Conservation (phyloP, 108 stramenopile genomes). For the Cyclotella sp. region DNA sequence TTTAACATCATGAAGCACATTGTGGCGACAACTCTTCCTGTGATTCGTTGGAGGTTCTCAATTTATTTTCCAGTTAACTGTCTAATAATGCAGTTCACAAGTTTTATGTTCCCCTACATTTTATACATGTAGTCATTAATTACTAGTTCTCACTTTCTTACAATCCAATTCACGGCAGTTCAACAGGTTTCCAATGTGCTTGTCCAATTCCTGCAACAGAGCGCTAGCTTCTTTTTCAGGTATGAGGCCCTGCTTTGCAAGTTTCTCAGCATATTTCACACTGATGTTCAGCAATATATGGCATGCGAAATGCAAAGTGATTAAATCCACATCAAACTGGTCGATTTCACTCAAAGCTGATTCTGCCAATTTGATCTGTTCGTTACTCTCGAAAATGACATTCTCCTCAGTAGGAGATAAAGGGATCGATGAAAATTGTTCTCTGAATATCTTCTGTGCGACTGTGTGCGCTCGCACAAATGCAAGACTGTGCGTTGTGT, state of each 20-base stretch:
- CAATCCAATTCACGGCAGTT: neutral
- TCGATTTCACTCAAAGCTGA: constrained; percentile 45
- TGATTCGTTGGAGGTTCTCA: no score
- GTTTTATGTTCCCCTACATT: neutral
- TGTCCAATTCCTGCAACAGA: constrained; percentile 20
- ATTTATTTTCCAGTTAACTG: no score
- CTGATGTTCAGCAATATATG: constrained; percentile 57
- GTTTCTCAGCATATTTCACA: constrained; percentile 51
- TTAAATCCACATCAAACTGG: constrained; percentile 32
- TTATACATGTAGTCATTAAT: neutral
- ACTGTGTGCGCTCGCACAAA: constrained; percentile 18
- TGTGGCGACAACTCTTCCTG: no score
- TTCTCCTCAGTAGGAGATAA: neutral
- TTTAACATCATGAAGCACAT: no score
- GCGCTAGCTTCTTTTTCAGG: constrained; percentile 26
- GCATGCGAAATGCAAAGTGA: constrained; percentile 66
- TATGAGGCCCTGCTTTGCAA: constrained; percentile 28
- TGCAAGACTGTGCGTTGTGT: neutral
- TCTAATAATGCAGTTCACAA: neutral
- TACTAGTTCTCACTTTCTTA: neutral
- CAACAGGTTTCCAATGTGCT: constrained; percentile 9
- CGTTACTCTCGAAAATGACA: constrained; percentile 1
- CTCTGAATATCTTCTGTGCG: constrained; percentile 16
- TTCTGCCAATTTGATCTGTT: constrained; percentile 31
- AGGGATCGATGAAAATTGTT: neutral